Base-by-base conservation (phyloP, 805 yeast genomes). In the Dipodascus albidus region DNA sequence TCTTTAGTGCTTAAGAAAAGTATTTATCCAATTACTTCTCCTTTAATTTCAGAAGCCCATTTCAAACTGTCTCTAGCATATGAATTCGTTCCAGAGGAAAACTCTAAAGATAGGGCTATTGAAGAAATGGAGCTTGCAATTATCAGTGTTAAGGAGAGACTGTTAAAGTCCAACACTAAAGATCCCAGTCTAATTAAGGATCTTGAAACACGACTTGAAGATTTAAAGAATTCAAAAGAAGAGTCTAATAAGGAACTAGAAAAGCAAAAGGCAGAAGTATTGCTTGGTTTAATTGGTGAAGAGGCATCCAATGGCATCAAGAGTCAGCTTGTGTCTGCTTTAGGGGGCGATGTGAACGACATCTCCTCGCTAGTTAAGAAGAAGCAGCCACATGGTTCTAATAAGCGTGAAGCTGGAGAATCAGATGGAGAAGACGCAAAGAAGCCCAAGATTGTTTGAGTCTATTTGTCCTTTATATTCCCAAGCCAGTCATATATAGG, bases 61-160 rank as follows among this genome's bases (percentile, higher is more conserved):
- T 89, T 82, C 70, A 87, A 86, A 67, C 71, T 87, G 42, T 83
- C 95, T 0, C 71, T 88, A 50, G 93, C 96, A 0, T 70, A 79
- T 54, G 96, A 89, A 61, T 83, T 85, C 60, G 17, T 38, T 11
- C 71, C 78, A 54, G 74, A 74, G n/a, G 85, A 78, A 48, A 76
- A 76, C 58, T 73, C 74, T 0, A 75, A 77, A 52, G 62, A 66
- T 4, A 70, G 73, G 58, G 85, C 88, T 4, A 73, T 79, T 2
- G 73, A 74, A 1, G 79, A 83, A 50, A 73, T 82, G 65, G 64
- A 71, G 42, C 66, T 69, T 54, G 85, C 95, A 47, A 72, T 76
- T 22, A 72, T 66, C 47, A 71, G 76, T 60, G 78, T 78, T 52
- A 70, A 69, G 62, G 60, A 57, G 58, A 74, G 75, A 63, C 65